phyloP scores from a whole-genome alignment of 140 eudicot species.

The Anethum foeniculum region DNA sequence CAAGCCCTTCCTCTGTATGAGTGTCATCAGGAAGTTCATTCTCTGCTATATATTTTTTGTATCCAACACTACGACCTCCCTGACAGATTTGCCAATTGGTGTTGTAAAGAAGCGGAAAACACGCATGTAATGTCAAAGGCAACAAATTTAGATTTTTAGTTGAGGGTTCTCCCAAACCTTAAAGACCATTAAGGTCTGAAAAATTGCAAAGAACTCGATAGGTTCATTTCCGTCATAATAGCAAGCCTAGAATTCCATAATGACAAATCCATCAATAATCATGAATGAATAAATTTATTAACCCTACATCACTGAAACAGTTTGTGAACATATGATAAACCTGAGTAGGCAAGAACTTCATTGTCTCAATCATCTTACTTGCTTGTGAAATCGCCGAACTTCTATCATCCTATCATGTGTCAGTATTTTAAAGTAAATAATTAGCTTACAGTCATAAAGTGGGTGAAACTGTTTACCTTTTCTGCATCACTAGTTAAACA shows the following conservation, averaged over 20 bases:
- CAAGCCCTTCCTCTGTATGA: slow-evolving; percentile 70
- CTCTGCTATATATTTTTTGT: slow-evolving; percentile 65
- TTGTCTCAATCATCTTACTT: slow-evolving; percentile 83
- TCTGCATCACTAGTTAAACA: not conserved
- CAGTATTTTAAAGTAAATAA: slow-evolving; percentile 12
- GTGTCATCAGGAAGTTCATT: slow-evolving; percentile 80
- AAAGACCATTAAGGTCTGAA: slow-evolving; percentile 84
- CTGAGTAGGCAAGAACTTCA: slow-evolving; percentile 84
- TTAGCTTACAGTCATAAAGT: not conserved
- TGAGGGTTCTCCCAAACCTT: slow-evolving; percentile 47
- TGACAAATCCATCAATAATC: slow-evolving; percentile 23
- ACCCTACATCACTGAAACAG: not conserved
- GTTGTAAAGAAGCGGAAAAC: not conserved
- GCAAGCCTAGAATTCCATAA: slow-evolving; percentile 57
- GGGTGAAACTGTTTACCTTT: not conserved
- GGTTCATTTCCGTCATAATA: slow-evolving; percentile 84
- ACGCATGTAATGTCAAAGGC: not conserved
- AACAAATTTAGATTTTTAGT: not conserved
- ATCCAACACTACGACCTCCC: slow-evolving; percentile 90
- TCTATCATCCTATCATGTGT: slow-evolving; percentile 56
- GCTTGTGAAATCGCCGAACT: slow-evolving; percentile 69
- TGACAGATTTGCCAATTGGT: slow-evolving; percentile 22
- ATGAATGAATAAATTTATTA: slow-evolving; percentile 11
- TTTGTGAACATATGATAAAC: slow-evolving; percentile 28
- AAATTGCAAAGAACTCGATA: slow-evolving; percentile 74